Conservation (phyloP, 257 asterid genomes). For the Striga asiatica region DNA sequence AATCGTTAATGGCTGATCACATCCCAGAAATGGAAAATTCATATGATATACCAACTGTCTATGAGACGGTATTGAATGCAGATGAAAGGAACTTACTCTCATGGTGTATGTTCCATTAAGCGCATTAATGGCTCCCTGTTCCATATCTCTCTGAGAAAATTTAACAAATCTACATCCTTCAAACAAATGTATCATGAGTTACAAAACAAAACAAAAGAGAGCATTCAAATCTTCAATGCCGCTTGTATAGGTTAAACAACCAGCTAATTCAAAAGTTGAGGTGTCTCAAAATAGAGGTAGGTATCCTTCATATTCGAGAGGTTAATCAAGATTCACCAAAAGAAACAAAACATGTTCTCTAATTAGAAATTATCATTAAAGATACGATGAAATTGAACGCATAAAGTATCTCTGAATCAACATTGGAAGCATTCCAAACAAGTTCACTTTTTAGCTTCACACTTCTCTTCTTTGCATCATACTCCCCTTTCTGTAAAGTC, state of each 20-base stretch:
- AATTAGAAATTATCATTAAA: too few species aligned
- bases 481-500: constrained; percentile 41
- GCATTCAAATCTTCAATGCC: constrained; percentile 3
- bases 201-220: constrained; percentile 3
- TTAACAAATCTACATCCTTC: constrained; percentile 97
- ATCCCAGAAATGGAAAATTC: constrained; percentile 47
- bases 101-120: constrained; percentile 75
- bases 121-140: constrained; percentile 80
- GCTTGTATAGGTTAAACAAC: not conserved
- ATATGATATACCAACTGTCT: not conserved
- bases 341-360: too few species aligned
- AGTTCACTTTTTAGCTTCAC: constrained; percentile 43
- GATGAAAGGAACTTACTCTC: constrained; percentile 49
- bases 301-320: too few species aligned
- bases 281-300: too few species aligned
- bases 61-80: constrained; percentile 2
- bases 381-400: too few species aligned
- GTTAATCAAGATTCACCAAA: too few species aligned
- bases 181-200: constrained; percentile 21
- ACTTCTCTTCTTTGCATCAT: constrained; percentile 28
- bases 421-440: constrained; percentile 75
- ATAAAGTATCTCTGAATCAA: too few species aligned
- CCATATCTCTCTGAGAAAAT: constrained; percentile 64
- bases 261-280: too few species aligned
- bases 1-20: constrained; percentile 81